phyloP scores from a whole-genome alignment of 495 filamentous ascomycete species.

The Patellaria atrata region DNA sequence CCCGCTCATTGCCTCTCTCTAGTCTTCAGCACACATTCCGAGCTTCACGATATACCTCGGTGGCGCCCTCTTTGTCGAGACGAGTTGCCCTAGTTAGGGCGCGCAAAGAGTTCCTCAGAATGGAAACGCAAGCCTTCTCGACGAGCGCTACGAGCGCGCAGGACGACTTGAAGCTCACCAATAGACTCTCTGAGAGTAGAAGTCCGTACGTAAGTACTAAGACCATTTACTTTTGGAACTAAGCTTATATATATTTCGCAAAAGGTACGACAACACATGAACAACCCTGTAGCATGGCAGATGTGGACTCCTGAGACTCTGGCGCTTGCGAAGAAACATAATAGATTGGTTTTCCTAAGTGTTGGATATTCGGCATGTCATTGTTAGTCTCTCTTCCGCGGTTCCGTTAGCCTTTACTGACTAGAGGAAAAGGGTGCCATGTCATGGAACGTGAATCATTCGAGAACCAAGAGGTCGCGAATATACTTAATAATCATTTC shows the following conservation, averaged over 20 bases:
- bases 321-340: slow-evolving; percentile 57
- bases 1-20: no score
- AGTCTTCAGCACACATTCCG: no score
- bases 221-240: slow-evolving; percentile 7
- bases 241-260: slow-evolving; percentile 19
- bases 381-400: slow-evolving; percentile 39
- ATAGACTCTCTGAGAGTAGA: slow-evolving; percentile 56
- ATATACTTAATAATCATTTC: slow-evolving; percentile 72
- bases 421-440: slow-evolving; percentile 56
- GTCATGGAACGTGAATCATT: slow-evolving; percentile 94
- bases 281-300: slow-evolving; percentile 90
- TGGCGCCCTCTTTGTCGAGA: no score
- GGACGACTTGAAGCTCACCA: slow-evolving; percentile 36
- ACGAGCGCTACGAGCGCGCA: no score
- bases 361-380: slow-evolving; percentile 96
- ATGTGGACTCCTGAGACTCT: slow-evolving; percentile 68
- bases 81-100: no score
- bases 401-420: neutral
- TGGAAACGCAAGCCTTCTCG: no score
- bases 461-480: slow-evolving; percentile 63
- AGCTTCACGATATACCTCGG: no score
- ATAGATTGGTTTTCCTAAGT: slow-evolving; percentile 82
- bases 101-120: no score
- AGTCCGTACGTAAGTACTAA: slow-evolving; percentile 59
- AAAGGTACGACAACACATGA: slow-evolving; percentile 65